Base-by-base conservation (phyloP, 2,329 filamentous ascomycete genomes). In the Pseudogymnoascus sp. region DNA sequence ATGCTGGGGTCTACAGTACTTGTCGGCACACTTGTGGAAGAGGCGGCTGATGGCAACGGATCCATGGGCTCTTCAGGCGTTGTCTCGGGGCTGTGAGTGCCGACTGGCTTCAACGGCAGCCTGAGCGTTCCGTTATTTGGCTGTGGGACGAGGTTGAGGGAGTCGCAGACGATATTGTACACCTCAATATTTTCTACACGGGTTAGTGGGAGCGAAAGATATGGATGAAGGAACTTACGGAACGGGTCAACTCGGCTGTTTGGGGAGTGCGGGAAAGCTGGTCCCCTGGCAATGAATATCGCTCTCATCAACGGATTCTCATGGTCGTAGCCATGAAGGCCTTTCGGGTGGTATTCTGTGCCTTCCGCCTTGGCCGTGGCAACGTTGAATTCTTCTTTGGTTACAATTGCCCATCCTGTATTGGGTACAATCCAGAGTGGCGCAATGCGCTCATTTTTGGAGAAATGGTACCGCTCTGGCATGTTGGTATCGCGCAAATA, bases 301-400 rank as follows among this genome's bases (percentile, higher is more conserved):
- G 94, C 93, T 39, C 94, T 81, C 94, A 99, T 99, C 47, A 99
- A 79, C 0, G 93, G 92, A 71, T 99, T 88, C 69, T 96, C 87
- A 69, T 96, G 88, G 71, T 99, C 94, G 71, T 97, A 99, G 1
- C 94, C 94, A 71, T 99, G 94, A 1, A 99, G 77, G 1, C 94
- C 94, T 29, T 82, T 83, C 0, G 94, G 94, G 66, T 88, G 82
- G 70, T 97, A 99, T 0, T 84, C 78, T 10, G 83, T 72, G 0
- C 84, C 84, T 10, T 84, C 84, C 60, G 81, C 78, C 64, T 85
- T 80, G 0, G 83, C 90, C 58, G 87, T 79, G 41, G 82, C 78
- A 4, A 95, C 81, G 65, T 95, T 81, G 66, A 96, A 92, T 62
- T 96, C 91, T 1, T 85, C 76, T 68, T 87, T 88, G 15, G 86